Base-by-base conservation (phyloP, 1,284 basidiomycete species). In the Fomitopsis palustris region DNA sequence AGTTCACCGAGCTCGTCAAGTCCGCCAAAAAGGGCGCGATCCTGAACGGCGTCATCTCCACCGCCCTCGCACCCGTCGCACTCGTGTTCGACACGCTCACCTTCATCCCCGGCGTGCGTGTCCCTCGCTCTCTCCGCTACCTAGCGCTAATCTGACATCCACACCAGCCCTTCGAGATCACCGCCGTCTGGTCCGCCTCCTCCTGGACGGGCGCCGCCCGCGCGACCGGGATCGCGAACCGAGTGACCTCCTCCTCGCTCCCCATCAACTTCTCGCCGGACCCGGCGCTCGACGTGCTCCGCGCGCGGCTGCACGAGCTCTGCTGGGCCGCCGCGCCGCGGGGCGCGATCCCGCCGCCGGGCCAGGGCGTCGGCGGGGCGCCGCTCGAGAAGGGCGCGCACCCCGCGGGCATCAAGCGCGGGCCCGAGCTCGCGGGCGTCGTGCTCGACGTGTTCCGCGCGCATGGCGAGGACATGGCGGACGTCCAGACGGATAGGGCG, bases 161-260 rank as follows among this genome's bases (percentile, higher is more conserved):
- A 14, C 37, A 3, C 14, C 52, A 58, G 57, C 57, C 57, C 8
- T 58, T 58, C 47, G 57, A 58, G 52, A 58, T 58, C 39, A 58
- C 57, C 8, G 57, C 57, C 19, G 57, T 58, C 3, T 58, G 57
- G 57, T 58, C 57, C 35, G 57, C 57, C 19, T 58, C 57, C 1
- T 58, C 57, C 25, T 58, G 57, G 57, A 58, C 51, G 7, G 57
- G 57, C 52, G 57, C 57, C 52, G 57, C 57, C 6, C 57, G 57
- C 21, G 57, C 57, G 23, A 45, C 57, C 12, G 57, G 57, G 12
- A 58, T 58, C 42, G 57, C 57, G 2, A 58, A 58, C 33, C 57
- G 57, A 4, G 31, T 58, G 17, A 58, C 57, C n/a, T 58, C 57
- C 39, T 47, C 39, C 41, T n/a, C 25, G n/a, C 52, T 58, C 5